Evolutionary conservation across 1,139 yeast species (phyloP), one percentile per base, ranked within the genome.

Genomic region (Yamadazyma sp.): DNA sequence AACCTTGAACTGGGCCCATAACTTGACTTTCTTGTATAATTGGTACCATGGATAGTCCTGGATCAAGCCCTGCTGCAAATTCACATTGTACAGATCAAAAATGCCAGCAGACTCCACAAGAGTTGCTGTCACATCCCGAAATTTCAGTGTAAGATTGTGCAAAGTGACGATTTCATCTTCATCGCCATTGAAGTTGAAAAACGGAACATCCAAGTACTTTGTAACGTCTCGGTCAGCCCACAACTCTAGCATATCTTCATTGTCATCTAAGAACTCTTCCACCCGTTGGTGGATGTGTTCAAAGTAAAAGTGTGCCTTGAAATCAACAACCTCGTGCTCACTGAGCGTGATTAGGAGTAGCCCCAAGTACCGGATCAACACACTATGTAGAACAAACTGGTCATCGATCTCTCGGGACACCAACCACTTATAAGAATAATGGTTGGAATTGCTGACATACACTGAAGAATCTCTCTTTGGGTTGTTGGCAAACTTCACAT

Each of bases 11-110:
- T 75, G 74, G 12, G 83, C 74, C 44, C 80, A 82, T 11, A 80
- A 66, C 36, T 65, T 71, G 25, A 85, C 52, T 53, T 86, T 86
- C 44, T 70, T 73, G 49, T 69, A 72, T 40, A 73, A 64, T 46
- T 69, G 67, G 62, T 82, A 85, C 86, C 92, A 82, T 1, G 95
- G 87, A 48, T 76, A 81, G 50, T 84, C 95, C 33, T 70, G 64
- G 1, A 67, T 59, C 36, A 82, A 71, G 18, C 71, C 66, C 1
- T 58, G 58, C 47, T 77, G 79, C 12, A 85, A 65, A 2, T 54
- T 52, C 9, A 49, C 42, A 27, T 64, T 65, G 46, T 63, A 65
- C 2, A 40, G 44, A 44, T 76, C 82, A 41, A 71, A 69, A 1
- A 48, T 42, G 1, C 24, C 30, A 1, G 67, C 43, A 41, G 51